Base-by-base conservation (phyloP, 441 rosid genomes). In the Adansonia rubrostipa region DNA sequence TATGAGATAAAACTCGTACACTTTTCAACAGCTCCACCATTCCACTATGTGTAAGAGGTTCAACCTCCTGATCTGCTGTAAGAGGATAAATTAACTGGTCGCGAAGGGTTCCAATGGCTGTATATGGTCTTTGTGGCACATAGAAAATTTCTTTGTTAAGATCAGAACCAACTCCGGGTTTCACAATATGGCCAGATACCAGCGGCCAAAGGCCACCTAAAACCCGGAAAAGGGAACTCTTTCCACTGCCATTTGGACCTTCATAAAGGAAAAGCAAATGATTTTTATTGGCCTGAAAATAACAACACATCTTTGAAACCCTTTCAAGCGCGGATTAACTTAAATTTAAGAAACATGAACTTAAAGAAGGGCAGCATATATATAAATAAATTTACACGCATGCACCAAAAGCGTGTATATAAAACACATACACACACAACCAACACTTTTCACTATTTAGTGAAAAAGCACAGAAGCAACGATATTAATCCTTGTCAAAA, bases 231-330 rank as follows among this genome's bases (percentile, higher is more conserved):
- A 97, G 99, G 20, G 99, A 97, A 86, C 99, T 97, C 88, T 97
- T 97, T 76, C 99, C 99, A 81, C 99, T 97, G 63, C 99, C 99
- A 84, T 97, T 97, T 68, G 99, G 99, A 85, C 99, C 99, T 97
- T 83, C 82, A 80, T 19, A 84, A 72, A 88, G 17, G 84, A 82
- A 70, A 56, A 79, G 77, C 48, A 73, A 45, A 40, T 56, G 19
- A 57, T 33, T 70, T 28, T 60, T 33, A 51, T 17, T 22, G 14
- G 22, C 60, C 62, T 44, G 20, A 77, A 42, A 36, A 58, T 42
- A 57, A 24, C 13, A 36, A 28, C 17, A 56, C 58, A 71, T n/a
- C n/a, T 53, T 56, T 28, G 68, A 53, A 40, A 77, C 64, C 36
- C 33, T 28, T 28, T 28, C 33, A 28, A 28, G 57, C 22, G 13